Evolutionary conservation across 495 filamentous ascomycete species (phyloP), one percentile per base, ranked within the genome.

Genomic region (Parathielavia appendiculata): DNA sequence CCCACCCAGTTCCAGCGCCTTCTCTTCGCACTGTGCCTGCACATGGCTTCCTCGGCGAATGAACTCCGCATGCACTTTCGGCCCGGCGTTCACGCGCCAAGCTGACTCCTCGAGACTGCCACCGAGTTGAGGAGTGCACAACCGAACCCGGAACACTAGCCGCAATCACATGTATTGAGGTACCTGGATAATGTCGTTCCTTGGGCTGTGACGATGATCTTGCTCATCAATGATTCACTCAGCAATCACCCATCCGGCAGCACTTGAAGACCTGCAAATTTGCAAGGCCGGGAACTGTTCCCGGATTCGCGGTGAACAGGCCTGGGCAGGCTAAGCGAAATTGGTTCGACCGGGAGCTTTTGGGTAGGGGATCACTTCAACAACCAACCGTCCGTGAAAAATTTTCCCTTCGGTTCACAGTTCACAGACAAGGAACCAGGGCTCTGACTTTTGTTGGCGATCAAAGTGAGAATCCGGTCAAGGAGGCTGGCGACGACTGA

Each of bases 371-470:
- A 59, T 54, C 43, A 57, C 50, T 64, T 61, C 61, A 54, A 68
- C 60, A 57, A 53, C 58, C 64, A 64, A 64, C 69, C 62, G 58
- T 55, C 59, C 40, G 65, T 59, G 55, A 65, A 73, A 72, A 72
- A 57, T 71, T 71, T 71, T 60, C 56, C 16, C 38, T 38, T 57
- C 40, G 26, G 26, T 30, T 30, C 26, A 30, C 26, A 30, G 45
- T 61, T 56, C 57, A 54, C 47, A n/a, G 36, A 38, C 46, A 51
- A 51, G 55, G 46, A 35, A 26, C 38, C 36, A 22, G 55, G n/a
- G 49, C 49, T 16, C 53, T 14, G 48, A 32, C 22, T 46, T 32
- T 47, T 53, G 50, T 41, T 49, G 49, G 34, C 50, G 40, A 52
- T 47, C 48, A 39, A 44, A 35, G 38, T 17, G 45, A 49, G 5